phyloP scores from a whole-genome alignment of 805 yeast species.

The Teunomyces cretensis region DNA sequence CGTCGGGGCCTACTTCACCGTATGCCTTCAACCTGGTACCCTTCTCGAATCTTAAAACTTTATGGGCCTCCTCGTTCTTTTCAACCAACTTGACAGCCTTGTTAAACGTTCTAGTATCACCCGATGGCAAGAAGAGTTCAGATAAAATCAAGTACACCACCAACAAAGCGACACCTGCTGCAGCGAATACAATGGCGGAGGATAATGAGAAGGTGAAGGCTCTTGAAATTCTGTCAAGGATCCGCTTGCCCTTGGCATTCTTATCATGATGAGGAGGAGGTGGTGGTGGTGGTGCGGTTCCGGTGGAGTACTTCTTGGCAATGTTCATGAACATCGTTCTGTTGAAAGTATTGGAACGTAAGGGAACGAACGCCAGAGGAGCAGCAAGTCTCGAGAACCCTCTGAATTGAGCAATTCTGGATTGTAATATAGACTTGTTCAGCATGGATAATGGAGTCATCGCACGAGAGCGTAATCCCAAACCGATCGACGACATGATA shows the following conservation, averaged over 20 bases:
- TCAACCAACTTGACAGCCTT: constrained; percentile 79
- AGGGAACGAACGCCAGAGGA: neutral
- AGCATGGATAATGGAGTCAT: neutral
- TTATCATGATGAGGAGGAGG: constrained; percentile 38
- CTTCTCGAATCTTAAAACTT: constrained; percentile 51
- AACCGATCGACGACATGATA: neutral
- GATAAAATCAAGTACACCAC: constrained; percentile 73
- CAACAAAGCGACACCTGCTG: constrained; percentile 64
- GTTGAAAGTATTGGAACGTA: neutral
- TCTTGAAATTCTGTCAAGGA: constrained; percentile 50
- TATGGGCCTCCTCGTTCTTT: constrained; percentile 59
- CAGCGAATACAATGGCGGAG: constrained; percentile 63
- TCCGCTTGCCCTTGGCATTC: constrained; percentile 38
- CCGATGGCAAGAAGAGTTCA: constrained; percentile 84
- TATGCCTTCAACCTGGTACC: constrained; percentile 75
- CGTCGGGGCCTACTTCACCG: constrained; percentile 70
- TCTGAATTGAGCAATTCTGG: neutral
- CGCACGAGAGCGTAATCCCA: neutral
- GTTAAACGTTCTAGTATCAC: constrained; percentile 88
- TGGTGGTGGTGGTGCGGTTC: constrained; percentile 33
- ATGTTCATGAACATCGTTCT: neutral
- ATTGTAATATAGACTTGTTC: neutral
- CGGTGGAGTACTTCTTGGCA: constrained; percentile 4
- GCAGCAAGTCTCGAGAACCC: neutral
- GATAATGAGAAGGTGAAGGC: constrained; percentile 64